Base-by-base conservation (phyloP, 768 basidiomycete species). In the Phanerochaete carnosa region DNA sequence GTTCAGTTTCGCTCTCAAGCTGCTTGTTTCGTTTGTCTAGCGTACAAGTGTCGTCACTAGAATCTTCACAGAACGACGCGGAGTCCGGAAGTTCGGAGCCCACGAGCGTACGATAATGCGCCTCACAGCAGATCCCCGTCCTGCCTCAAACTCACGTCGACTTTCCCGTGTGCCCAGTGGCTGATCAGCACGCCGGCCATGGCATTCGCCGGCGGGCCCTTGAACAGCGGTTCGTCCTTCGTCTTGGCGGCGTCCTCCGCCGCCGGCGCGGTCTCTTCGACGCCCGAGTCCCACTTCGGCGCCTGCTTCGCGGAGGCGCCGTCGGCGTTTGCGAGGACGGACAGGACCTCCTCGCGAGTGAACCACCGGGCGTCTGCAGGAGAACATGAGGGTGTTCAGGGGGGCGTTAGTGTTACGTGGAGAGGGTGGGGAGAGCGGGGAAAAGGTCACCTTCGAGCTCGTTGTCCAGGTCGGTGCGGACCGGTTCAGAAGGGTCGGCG, bases 391-490 rank as follows among this genome's bases (percentile, higher is more conserved):
- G n/a, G n/a, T n/a, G n/a, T n/a, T n/a, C n/a, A n/a, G n/a, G n/a
- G n/a, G n/a, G n/a, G n/a, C n/a, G n/a, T 39, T 22, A 55, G 22
- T 22, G 15, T 9, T 19, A 43, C 16, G 39, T 4, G 28, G 55
- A 52, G 49, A 45, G 39, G 29, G 19, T 25, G 45, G 33, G 9
- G 23, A 23, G 23, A 47, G 39, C 4, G 16, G 16, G 39, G 19
- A 4, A 8, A 35, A 35, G 33, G 11, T 9, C 62, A 90, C 94
- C 93, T 68, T 88, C 87, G n/a, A 99, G 83, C 76, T 99, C 96
- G 65, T 96, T 96, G 70, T 98, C 96, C 1, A 99, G 82, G 70
- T 98, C 95, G 8, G 80, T 76, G 16, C 94, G 84, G 60, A 98
- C 89, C 6, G 84, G 82, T 68, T 94, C 79, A 3, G 82, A 78